phyloP scores from a whole-genome alignment of 345 rosid species.

The Reutealis trisperma region DNA sequence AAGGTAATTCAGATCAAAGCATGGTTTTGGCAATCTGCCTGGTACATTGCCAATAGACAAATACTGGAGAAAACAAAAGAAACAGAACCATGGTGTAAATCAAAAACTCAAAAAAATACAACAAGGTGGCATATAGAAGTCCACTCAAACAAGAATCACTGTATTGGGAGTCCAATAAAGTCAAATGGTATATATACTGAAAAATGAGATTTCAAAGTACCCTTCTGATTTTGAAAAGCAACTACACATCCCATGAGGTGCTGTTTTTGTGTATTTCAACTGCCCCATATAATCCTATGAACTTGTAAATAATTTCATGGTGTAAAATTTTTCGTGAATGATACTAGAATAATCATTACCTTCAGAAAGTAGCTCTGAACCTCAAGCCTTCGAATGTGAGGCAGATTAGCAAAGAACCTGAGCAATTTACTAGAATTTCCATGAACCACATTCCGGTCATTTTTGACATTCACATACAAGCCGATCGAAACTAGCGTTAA shows the following conservation, averaged over 20 bases:
- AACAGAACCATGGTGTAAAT: not conserved
- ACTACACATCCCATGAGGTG: not conserved
- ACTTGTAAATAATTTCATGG: not conserved
- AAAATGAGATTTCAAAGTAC: not conserved
- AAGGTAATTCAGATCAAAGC: conserved; percentile 61
- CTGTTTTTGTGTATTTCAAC: not conserved
- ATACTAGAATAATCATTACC: conserved; percentile 34
- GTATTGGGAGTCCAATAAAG: not conserved
- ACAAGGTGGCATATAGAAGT: conserved; percentile 1
- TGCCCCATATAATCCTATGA: not conserved
- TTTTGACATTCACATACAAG: conserved; percentile 46
- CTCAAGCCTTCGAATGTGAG: conserved; percentile 68
- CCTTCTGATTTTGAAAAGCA: not conserved
- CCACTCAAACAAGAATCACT: not conserved
- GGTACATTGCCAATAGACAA: conserved; percentile 59
- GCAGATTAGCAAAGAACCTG: conserved; percentile 62
- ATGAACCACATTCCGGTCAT: conserved; percentile 23
- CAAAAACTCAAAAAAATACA: conserved; percentile 14
- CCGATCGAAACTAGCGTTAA: conserved; percentile 58
- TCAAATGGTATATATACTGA: not conserved
- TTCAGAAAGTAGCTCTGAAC: conserved; percentile 66
- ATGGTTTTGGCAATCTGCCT: conserved; percentile 48
- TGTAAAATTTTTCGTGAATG: not conserved
- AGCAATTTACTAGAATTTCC: conserved; percentile 52
- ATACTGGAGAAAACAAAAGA: conserved; percentile 46